Evolutionary conservation across 805 yeast genomes (phyloP).

Genomic region (Candida lessepsii): DNA sequence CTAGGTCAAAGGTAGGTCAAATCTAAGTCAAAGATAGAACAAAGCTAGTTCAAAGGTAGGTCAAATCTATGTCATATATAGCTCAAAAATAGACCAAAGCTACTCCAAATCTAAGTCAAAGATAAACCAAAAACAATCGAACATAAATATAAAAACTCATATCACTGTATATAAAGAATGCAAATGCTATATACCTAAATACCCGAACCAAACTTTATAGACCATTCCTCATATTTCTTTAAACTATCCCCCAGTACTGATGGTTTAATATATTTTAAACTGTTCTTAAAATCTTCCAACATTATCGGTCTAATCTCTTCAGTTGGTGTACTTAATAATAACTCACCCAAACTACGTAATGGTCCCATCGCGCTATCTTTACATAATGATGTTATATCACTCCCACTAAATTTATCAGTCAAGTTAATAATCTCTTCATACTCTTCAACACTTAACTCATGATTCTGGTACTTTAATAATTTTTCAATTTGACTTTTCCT

Average conservation of each 20-base stretch:
- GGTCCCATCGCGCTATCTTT: constrained; percentile 99
- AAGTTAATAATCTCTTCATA: constrained; percentile 55
- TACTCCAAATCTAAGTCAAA: too few species aligned
- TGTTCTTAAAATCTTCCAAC: constrained; percentile 68
- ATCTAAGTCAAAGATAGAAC: too few species aligned
- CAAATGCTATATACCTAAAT: constrained; percentile 4
- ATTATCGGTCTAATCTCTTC: constrained; percentile 76
- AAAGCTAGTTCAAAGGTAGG: too few species aligned
- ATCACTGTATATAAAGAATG: too few species aligned
- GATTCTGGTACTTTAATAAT: constrained; percentile 68
- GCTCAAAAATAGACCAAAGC: too few species aligned
- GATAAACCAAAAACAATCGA: too few species aligned
- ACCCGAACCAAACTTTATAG: constrained; percentile 70
- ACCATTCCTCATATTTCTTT: constrained; percentile 84
- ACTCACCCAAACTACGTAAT: constrained; percentile 82
- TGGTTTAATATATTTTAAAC: constrained; percentile 79
- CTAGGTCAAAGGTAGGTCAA: too few species aligned
- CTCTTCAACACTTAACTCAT: constrained; percentile 64
- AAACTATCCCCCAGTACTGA: constrained; percentile 85
- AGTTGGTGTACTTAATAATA: constrained; percentile 63
- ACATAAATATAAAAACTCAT: too few species aligned
- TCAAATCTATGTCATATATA: too few species aligned
- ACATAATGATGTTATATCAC: constrained; percentile 89
- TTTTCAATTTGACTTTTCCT: constrained; percentile 67
- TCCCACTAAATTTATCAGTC: constrained; percentile 85